Evolutionary conservation across 441 rosid genomes (phyloP).

Genomic region (Francoa sonchifolia): DNA sequence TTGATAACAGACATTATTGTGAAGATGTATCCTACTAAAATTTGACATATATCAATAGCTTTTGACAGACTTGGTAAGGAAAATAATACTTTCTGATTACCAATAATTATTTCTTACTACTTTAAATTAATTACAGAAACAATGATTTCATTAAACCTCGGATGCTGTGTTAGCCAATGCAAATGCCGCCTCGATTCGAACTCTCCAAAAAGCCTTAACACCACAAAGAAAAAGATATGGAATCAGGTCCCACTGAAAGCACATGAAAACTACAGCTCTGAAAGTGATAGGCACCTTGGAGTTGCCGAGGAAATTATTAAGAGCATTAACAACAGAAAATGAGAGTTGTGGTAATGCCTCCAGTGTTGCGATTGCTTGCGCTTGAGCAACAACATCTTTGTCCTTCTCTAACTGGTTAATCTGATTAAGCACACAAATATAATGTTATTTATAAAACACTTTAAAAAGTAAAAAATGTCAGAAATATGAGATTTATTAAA

Average conservation of each 20-base stretch:
- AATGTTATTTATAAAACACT: slow-evolving; percentile 1
- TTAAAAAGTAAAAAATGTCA: neutral
- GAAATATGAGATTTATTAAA: no score
- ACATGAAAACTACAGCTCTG: slow-evolving; percentile 8
- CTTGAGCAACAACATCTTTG: slow-evolving; percentile 94
- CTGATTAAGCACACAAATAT: slow-evolving; percentile 30
- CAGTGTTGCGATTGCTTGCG: slow-evolving; percentile 74
- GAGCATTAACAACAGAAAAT: slow-evolving; percentile 66
- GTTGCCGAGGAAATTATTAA: slow-evolving; percentile 68
- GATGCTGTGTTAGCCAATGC: slow-evolving; percentile 83
- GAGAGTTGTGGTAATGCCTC: slow-evolving; percentile 68
- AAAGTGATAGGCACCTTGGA: slow-evolving; percentile 55
- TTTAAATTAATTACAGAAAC: neutral
- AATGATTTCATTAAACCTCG: slow-evolving; percentile 50
- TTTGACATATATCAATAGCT: no score
- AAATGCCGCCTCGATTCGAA: slow-evolving; percentile 91
- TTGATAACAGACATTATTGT: no score
- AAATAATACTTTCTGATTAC: no score
- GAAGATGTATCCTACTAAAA: no score
- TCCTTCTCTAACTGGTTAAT: slow-evolving; percentile 94
- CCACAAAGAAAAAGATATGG: slow-evolving; percentile 13
- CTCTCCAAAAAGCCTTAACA: slow-evolving; percentile 91
- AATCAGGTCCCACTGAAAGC: no score
- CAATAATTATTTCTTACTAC: no score
- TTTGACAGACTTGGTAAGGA: no score